Evolutionary conservation across 1,139 yeast species (phyloP), one percentile per base, ranked within the genome.

Genomic region (Tardiomyces digboiensis): DNA sequence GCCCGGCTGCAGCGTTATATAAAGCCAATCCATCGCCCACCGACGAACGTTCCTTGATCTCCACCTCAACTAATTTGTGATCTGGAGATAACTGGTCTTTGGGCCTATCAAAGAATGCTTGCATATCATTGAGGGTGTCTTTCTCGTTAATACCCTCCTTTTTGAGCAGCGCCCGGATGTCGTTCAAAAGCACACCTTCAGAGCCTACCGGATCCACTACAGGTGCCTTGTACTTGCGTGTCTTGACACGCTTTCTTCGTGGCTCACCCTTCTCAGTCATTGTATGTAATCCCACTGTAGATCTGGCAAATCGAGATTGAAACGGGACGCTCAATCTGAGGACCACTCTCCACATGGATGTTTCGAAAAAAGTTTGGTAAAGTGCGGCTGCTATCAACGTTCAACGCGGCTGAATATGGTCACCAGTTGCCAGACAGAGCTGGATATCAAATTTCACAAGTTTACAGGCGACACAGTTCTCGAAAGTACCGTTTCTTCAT

Each of bases 121-220:
- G 68, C 68, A 88, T 76, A 54, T 88, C 88, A 58, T 84, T 84
- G 8, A 61, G 49, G 23, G 83, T 71, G 20, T 73, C 70, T 0
- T 69, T 75, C 29, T 66, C 66, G 0, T 70, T 64, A 39, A 84
- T 61, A 12, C 62, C 59, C 44, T 72, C 59, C 19, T 68, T 65
- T 22, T 62, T 55, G 40, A 84, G 61, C 19, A 89, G 57, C 42
- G 76, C 79, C 36, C 75, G 71, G 49, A 91, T 84, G 60, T 91
- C 97, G 51, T 69, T 70, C 48, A 79, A 76, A 41, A 91, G 70
- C 3, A 87, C 85, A 3, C 97, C 97, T 42, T 80, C 67, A 12
- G 95, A 87, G 1, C 93, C 75, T 0, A 94, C 84, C 13, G 83
- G 74, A 47, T 89, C 97, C 10, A 74, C 73, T 8, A 71, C 73